Percentiles rank a stretch among this genome's conserved stretches.
phyloP scores from a whole-genome alignment of 2,329 filamentous ascomycete species.

The Aspergillus calidoustus region DNA sequence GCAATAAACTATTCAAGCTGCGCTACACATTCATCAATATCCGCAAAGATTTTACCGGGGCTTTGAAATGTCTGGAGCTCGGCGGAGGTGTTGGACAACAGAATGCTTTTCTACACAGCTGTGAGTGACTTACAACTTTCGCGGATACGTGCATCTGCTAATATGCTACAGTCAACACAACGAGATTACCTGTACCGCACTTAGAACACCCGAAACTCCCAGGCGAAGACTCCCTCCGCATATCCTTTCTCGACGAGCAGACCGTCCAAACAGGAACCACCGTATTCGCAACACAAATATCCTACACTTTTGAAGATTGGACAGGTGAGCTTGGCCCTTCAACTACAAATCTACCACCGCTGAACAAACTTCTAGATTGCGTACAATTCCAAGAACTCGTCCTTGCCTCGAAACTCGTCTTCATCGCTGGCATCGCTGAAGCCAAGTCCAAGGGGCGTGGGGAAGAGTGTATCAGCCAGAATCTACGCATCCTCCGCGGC shows the following conservation, averaged over 20 bases:
- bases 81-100: slow-evolving; percentile 44
- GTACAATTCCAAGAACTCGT: slow-evolving; percentile 47
- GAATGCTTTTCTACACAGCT: slow-evolving; percentile 43
- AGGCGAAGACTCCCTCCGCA: slow-evolving; percentile 39
- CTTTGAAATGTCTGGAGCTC: slow-evolving; percentile 42
- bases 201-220: slow-evolving; percentile 47
- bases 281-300: slow-evolving; percentile 46
- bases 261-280: slow-evolving; percentile 45
- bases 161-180: slow-evolving; percentile 37
- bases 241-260: slow-evolving; percentile 50
- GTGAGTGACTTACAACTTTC: slow-evolving; percentile 30
- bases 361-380: slow-evolving; percentile 38
- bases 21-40: slow-evolving; percentile 46
- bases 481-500: slow-evolving; percentile 45
- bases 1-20: slow-evolving; percentile 45
- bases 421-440: slow-evolving; percentile 48
- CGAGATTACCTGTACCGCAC: slow-evolving; percentile 46
- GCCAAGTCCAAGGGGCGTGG: slow-evolving; percentile 50
- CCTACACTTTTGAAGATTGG: slow-evolving; percentile 50
- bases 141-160: background rate
- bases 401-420: slow-evolving; percentile 43
- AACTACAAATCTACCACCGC: background rate
- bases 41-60: slow-evolving; percentile 43
- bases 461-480: slow-evolving; percentile 52
- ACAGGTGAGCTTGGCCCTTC: slow-evolving; percentile 32